Conservation (phyloP, 371 early-diverging fungal genomes). For the Mortierella sp. region DNA sequence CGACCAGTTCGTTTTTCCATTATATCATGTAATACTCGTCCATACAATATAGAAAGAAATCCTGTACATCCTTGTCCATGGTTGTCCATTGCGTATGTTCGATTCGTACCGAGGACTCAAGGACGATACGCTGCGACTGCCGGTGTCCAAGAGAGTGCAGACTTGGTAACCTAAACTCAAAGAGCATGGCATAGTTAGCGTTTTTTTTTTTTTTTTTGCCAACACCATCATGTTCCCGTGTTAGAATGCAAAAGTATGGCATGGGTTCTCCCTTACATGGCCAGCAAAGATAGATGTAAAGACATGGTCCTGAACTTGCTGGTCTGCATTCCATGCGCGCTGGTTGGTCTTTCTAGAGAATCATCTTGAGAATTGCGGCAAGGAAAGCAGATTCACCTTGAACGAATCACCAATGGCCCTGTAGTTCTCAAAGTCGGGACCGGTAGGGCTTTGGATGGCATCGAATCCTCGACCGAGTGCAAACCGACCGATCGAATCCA, state of each 20-base stretch:
- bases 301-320: slow-evolving; percentile 40
- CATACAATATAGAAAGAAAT: no score
- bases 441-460: slow-evolving; percentile 41
- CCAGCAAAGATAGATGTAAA: slow-evolving; percentile 49
- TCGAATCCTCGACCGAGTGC: slow-evolving; percentile 45
- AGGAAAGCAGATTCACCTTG: slow-evolving; percentile 25
- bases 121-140: slow-evolving; percentile 5
- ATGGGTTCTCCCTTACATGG: no score
- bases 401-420: slow-evolving; percentile 48
- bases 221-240: no score
- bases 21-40: background rate
- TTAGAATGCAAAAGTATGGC: no score
- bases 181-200: no score
- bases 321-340: slow-evolving; percentile 39
- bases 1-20: background rate
- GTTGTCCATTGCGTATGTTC: no score
- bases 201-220: no score
- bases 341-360: slow-evolving; percentile 46
- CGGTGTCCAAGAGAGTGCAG: slow-evolving; percentile 28
- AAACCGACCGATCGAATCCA: slow-evolving; percentile 51
- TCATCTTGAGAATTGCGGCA: slow-evolving; percentile 46
- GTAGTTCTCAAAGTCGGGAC: slow-evolving; percentile 48
- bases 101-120: no score
- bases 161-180: slow-evolving; percentile 29
- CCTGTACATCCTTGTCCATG: no score